Evolutionary conservation across 768 basidiomycete species (phyloP).

Genomic region (Dacryopinax primogenitus): DNA sequence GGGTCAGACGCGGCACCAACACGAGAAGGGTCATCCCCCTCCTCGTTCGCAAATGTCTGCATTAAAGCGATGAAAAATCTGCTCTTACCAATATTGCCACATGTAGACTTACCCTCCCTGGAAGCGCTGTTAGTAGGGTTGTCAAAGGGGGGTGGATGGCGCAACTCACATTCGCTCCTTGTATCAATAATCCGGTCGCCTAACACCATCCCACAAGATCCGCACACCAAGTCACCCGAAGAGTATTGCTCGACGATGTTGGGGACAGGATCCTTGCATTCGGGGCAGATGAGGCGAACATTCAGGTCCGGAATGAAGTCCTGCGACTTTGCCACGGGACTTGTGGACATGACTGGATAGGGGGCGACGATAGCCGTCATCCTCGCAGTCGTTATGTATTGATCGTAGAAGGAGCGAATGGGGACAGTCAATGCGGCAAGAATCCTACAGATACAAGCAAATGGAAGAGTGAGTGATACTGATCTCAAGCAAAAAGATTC

Average conservation of each 20-base stretch:
- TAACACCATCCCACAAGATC: slow-evolving; percentile 81
- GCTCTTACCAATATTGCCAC: slow-evolving; percentile 10
- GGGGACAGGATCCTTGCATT: slow-evolving; percentile 85
- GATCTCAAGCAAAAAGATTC: not conserved
- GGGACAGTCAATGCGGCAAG: not conserved
- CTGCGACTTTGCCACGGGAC: not conserved
- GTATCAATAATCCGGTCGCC: slow-evolving; percentile 97
- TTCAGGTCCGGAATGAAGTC: slow-evolving; percentile 66
- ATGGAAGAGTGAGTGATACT: not conserved
- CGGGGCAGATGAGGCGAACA: slow-evolving; percentile 85
- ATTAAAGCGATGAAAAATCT: slow-evolving; percentile 7
- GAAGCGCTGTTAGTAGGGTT: not conserved
- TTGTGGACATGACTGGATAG: not conserved
- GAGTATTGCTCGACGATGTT: slow-evolving; percentile 96
- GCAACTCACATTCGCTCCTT: slow-evolving; percentile 91
- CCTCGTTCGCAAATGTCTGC: slow-evolving; percentile 98
- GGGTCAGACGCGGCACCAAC: slow-evolving; percentile 94
- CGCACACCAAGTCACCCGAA: slow-evolving; percentile 93
- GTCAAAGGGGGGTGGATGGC: slow-evolving; percentile 26
- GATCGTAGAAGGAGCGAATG: slow-evolving; percentile 6
- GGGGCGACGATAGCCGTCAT: not conserved
- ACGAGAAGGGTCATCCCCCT: slow-evolving; percentile 99
- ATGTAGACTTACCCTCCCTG: slow-evolving; percentile 23
- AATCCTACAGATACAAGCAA: not conserved
- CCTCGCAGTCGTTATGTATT: not conserved